Conservation (phyloP, 345 rosid species). For the Lumnitzera racemosa region DNA sequence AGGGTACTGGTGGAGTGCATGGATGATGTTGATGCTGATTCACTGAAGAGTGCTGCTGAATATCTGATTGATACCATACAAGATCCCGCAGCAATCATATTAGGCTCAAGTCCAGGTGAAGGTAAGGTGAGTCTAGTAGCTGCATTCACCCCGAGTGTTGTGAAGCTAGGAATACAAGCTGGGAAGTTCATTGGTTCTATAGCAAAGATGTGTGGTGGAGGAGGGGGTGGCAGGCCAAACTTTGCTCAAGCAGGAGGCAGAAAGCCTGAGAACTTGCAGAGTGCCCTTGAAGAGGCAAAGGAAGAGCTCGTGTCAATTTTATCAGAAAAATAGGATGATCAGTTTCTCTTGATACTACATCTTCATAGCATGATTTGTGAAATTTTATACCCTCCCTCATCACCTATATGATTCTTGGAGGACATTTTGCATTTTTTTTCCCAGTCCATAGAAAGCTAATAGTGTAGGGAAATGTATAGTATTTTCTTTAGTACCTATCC, state of each 20-base stretch:
- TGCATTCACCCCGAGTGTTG: constrained; percentile 69
- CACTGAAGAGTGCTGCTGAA: constrained; percentile 82
- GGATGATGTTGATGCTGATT: constrained; percentile 79
- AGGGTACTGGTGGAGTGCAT: constrained; percentile 81
- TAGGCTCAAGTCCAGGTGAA: constrained; percentile 80
- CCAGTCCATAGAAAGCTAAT: too few species aligned
- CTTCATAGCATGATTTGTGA: too few species aligned
- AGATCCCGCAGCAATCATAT: constrained; percentile 72
- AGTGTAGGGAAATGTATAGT: too few species aligned
- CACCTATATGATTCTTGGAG: too few species aligned
- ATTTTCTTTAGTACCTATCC: too few species aligned
- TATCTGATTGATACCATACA: constrained; percentile 50
- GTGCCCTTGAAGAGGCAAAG: constrained; percentile 69
- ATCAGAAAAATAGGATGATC: constrained; percentile 25
- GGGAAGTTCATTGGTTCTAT: constrained; percentile 83
- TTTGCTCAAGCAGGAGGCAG: constrained; percentile 97
- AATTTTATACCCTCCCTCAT: too few species aligned
- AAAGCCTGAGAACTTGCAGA: constrained; percentile 62
- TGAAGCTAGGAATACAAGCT: constrained; percentile 72
- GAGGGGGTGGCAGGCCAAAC: constrained; percentile 92
- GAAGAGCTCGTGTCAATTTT: constrained; percentile 49
- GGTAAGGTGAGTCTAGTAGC: constrained; percentile 93
- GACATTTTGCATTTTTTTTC: too few species aligned
- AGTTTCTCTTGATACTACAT: too few species aligned
- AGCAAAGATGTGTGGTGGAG: constrained; percentile 85